Evolutionary conservation across 768 basidiomycete genomes (phyloP).

Genomic region (Agaricus sinodeliciosus): DNA sequence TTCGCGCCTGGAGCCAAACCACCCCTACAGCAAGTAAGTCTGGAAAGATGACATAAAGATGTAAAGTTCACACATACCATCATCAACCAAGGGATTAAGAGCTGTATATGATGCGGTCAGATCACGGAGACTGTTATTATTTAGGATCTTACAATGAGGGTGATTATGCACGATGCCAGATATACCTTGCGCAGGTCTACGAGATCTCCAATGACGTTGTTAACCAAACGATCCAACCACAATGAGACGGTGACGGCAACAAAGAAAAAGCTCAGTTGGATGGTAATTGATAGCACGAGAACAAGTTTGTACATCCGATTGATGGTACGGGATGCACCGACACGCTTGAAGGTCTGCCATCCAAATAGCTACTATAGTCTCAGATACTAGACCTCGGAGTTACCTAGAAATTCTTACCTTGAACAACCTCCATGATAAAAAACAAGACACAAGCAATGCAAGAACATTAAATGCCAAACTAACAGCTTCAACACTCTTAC

Average conservation of each 20-base stretch:
- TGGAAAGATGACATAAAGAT: conserved; percentile 2
- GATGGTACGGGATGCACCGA: conserved; percentile 69
- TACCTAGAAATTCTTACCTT: conserved; percentile 38
- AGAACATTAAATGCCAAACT: conserved; percentile 57
- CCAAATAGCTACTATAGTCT: conserved; percentile 49
- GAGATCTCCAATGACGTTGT: conserved; percentile 54
- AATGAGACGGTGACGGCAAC: conserved; percentile 61
- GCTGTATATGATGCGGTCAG: conserved; percentile 3
- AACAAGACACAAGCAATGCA: conserved; percentile 51
- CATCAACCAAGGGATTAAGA: conserved; percentile 62
- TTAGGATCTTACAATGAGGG: conserved; percentile 47
- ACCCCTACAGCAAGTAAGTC: conserved; percentile 41
- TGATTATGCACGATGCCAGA: conserved; percentile 46
- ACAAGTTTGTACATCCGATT: conserved; percentile 72
- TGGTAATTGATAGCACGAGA: conserved; percentile 59
- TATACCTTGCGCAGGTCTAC: conserved; percentile 41
- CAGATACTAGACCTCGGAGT: not conserved
- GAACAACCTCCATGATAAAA: conserved; percentile 68
- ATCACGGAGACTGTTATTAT: not conserved
- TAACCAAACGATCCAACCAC: conserved; percentile 74
- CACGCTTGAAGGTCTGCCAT: conserved; percentile 86
- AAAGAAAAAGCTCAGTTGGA: conserved; percentile 78
- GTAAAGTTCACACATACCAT: conserved; percentile 29
- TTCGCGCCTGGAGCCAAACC: conserved; percentile 71
- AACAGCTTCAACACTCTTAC: conserved; percentile 55